Conservation (phyloP, 1,284 basidiomycete species). For the Salmacisia buchloeana region DNA sequence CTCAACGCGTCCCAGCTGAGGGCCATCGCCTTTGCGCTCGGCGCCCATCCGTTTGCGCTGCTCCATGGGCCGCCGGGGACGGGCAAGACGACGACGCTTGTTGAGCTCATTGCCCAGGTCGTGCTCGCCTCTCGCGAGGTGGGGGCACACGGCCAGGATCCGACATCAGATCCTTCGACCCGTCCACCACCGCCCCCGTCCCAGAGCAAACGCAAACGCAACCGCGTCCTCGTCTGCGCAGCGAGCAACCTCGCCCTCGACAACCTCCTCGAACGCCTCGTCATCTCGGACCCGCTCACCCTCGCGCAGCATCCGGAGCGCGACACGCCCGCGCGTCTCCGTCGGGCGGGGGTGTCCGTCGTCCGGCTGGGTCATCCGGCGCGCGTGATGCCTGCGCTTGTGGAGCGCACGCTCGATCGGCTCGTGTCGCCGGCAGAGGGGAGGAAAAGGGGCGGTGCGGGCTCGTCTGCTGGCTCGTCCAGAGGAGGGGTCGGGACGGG, state of each 20-base stretch:
- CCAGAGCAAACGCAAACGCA: slow-evolving; percentile 48
- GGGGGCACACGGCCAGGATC: background rate
- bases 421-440: slow-evolving; percentile 27
- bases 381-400: slow-evolving; percentile 71
- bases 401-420: slow-evolving; percentile 80
- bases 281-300: slow-evolving; percentile 9
- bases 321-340: slow-evolving; percentile 2
- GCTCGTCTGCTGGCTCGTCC: no score
- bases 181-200: no score
- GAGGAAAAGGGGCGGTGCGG: background rate
- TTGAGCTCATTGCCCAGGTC: slow-evolving; percentile 52
- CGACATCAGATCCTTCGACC: background rate
- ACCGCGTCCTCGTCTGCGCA: slow-evolving; percentile 72
- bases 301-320: background rate
- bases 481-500: background rate
- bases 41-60: slow-evolving; percentile 69
- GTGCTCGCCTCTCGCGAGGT: slow-evolving; percentile 22
- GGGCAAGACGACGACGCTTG: slow-evolving; percentile 51
- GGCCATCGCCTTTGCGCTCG: slow-evolving; percentile 70
- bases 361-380: slow-evolving; percentile 64
- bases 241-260: slow-evolving; percentile 82
- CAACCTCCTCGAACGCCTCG: slow-evolving; percentile 49
- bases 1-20: slow-evolving; percentile 78
- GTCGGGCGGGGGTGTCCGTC: slow-evolving; percentile 20
- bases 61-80: slow-evolving; percentile 90